phyloP scores from a whole-genome alignment of 1,139 yeast species.

The Geotrichum siamense region DNA sequence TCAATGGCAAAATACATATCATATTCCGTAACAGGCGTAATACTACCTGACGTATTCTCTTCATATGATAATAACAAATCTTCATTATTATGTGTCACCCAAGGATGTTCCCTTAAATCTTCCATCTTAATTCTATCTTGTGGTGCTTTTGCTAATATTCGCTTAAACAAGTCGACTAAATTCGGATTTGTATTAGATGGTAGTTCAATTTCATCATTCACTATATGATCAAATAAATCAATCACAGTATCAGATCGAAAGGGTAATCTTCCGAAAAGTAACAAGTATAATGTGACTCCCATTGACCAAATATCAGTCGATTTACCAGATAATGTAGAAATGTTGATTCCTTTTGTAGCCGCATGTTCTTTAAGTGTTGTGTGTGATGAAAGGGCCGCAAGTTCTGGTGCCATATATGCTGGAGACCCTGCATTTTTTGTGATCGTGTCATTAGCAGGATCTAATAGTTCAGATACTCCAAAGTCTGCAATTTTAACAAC shows the following conservation, averaged over 20 bases:
- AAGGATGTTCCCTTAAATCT: conserved; percentile 49
- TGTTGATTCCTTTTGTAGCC: conserved; percentile 50
- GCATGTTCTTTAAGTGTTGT: conserved; percentile 21
- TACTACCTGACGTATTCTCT: conserved; percentile 35
- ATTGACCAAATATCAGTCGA: conserved; percentile 76
- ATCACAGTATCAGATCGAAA: conserved; percentile 38
- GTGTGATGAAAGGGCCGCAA: conserved; percentile 47
- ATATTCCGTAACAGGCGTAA: conserved; percentile 35
- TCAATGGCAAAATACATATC: conserved; percentile 36
- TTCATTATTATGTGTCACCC: conserved; percentile 43
- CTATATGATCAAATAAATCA: conserved; percentile 41
- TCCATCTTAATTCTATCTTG: conserved; percentile 46
- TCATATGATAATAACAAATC: conserved; percentile 34
- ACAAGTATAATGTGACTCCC: conserved; percentile 53
- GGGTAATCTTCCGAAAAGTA: conserved; percentile 37
- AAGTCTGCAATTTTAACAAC: conserved; percentile 89
- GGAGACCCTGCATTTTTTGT: conserved; percentile 76
- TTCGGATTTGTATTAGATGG: conserved; percentile 19
- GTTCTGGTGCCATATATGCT: conserved; percentile 72
- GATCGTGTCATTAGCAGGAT: conserved; percentile 43
- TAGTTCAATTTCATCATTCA: conserved; percentile 24
- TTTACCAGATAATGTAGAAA: conserved; percentile 48
- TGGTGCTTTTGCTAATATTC: conserved; percentile 46
- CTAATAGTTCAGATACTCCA: conserved; percentile 74
- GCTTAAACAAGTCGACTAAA: conserved; percentile 27